Conservation (phyloP, 148 eudicot genomes). For the Fagopyrum homotropicum region DNA sequence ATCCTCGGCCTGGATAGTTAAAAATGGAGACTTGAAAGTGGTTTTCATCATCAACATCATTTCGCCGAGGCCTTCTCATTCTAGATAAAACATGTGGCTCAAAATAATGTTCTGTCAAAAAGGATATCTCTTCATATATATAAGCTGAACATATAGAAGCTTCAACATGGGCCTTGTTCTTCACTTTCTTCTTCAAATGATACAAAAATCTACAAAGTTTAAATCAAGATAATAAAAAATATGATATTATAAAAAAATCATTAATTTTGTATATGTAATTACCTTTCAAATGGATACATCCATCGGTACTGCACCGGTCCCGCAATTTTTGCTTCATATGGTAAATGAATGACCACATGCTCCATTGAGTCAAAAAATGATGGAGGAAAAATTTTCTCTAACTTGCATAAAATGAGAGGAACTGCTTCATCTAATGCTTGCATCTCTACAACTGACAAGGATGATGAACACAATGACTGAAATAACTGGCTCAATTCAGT, state of each 20-base stretch:
- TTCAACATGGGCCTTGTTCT: background rate
- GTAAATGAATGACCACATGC: too few relatives aligned
- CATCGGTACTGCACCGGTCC: too few relatives aligned
- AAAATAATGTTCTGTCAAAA: background rate
- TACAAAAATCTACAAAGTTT: background rate
- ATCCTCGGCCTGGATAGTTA: background rate
- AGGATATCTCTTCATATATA: background rate
- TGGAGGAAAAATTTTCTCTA: constrained; percentile 23
- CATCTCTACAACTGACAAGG: constrained; percentile 5
- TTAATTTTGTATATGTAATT: background rate
- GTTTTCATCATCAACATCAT: background rate
- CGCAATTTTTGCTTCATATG: background rate
- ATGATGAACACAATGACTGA: constrained; percentile 14
- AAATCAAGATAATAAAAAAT: background rate
- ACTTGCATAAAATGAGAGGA: constrained; percentile 17
- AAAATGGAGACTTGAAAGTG: background rate
- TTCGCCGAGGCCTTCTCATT: background rate
- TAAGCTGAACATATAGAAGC: background rate
- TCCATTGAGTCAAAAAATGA: too few relatives aligned
- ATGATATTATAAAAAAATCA: too few relatives aligned
- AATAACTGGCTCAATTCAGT: constrained; percentile 22
- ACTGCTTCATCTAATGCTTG: constrained; percentile 10
- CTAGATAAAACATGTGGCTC: background rate
- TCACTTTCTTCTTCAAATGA: background rate
- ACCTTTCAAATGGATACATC: constrained; percentile 29